Percentiles rank a stretch among this genome's conserved stretches.
Conservation (phyloP, 805 yeast genomes). For the Candida hungchunana region DNA sequence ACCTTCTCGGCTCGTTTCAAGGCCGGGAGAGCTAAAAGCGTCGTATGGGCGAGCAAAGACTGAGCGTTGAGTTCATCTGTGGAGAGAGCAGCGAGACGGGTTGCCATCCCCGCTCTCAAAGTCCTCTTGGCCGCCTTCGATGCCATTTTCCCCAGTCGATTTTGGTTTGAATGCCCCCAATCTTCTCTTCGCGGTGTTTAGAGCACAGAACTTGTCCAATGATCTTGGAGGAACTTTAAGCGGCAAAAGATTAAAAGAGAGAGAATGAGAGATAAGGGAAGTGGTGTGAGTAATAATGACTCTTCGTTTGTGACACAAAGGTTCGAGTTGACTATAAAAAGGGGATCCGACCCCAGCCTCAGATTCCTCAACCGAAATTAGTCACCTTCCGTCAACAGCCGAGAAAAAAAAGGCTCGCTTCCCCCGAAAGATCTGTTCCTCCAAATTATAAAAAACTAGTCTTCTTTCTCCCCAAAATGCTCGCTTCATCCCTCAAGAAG, state of each 20-base stretch:
- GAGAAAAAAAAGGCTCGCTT: background rate
- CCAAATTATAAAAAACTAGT: background rate
- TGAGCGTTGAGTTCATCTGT: slow-evolving; percentile 23
- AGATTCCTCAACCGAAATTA: slow-evolving; percentile 1
- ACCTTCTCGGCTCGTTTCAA: slow-evolving; percentile 44
- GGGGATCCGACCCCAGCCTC: no score
- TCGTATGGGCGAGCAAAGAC: slow-evolving; percentile 21
- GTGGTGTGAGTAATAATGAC: no score
- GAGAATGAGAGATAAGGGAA: no score
- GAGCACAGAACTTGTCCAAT: no score
- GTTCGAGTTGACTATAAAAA: no score
- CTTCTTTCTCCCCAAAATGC: slow-evolving; percentile 1
- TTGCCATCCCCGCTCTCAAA: slow-evolving; percentile 18
- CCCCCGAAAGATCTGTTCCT: background rate
- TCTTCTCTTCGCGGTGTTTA: no score
- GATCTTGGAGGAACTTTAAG: no score
- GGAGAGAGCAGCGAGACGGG: slow-evolving; percentile 16
- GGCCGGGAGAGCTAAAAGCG: slow-evolving; percentile 21
- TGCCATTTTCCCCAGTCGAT: no score
- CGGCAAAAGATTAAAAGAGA: no score
- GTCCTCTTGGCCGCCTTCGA: no score
- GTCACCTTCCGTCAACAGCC: slow-evolving; percentile 9
- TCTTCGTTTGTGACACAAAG: no score
- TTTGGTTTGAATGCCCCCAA: no score
- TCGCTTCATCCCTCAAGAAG: slow-evolving; percentile 5